Base-by-base conservation (phyloP, 169 alveolate species). In the Eimeria maxima region DNA sequence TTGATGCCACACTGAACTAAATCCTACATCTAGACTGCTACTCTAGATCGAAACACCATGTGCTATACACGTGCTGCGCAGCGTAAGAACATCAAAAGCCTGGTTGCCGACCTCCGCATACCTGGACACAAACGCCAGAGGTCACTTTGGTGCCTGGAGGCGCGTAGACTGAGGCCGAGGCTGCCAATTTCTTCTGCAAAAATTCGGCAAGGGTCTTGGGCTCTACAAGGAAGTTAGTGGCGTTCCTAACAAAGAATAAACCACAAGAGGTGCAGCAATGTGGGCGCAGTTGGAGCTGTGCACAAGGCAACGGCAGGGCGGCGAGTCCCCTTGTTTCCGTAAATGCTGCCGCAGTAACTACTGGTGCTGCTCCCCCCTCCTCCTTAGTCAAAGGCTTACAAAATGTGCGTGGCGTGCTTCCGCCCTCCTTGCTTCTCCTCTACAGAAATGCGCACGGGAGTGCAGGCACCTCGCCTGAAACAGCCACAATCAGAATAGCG, bases 361-460 rank as follows among this genome's bases (percentile, higher is more conserved):
- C 84, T 33, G 38, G 11, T 74, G 84, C 53, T n/a, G 53, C 16
- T 74, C 53, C 60, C 16, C 20, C 60, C 33, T 67, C 24, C 27
- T 67, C 29, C 24, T 22, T 18, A 4, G 63, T 38, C 67, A 20
- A 10, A 20, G 13, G n/a, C 84, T 73, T 42, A 74, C 95, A 74
- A 29, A 29, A 92, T 50, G 95, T 73, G 81, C 50, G 95, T 92
- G 18, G 45, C n/a, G 60, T 78, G 93, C 92, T 92, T 92, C 55
- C 95, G 90, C 18, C 95, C 95, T 16, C 95, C 95, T 44, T 33
- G 78, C 33, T 86, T 86, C 60, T 92, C 84, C 33, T 92, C 95
- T n/a, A 92, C 95, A 3, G 81, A 74, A 20, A 92, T 67, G 67
- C 60, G 42, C 45, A 92, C 90, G 13, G 95, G 95, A 38, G 8